These are phyloP conservation scores for Fusarium lyarnte DNA, from an alignment of 2,329 filamentous ascomycete species.

Conservation along the genomic window DNA sequence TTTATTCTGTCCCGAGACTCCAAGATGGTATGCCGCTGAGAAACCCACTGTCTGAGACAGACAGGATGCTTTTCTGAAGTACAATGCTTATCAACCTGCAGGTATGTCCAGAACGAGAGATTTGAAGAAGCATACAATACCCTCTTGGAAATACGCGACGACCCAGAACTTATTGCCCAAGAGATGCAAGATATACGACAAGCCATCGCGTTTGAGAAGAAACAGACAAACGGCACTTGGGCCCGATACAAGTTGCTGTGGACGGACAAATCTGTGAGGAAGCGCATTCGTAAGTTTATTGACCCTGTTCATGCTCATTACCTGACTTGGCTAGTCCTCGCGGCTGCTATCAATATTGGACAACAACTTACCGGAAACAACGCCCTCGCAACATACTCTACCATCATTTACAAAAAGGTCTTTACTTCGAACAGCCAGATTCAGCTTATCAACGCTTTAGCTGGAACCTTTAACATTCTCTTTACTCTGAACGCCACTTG, in stretches of 20 bases:
- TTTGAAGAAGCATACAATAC: not conserved
- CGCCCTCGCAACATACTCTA: constrained; percentile 75
- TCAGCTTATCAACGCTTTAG: constrained; percentile 76
- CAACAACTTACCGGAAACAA: constrained; percentile 78
- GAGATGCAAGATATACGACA: constrained; percentile 2
- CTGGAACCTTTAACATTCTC: constrained; percentile 75
- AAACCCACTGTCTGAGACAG: constrained; percentile 65
- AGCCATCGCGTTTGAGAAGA: not conserved
- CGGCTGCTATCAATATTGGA: constrained; percentile 72
- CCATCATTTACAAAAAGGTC: constrained; percentile 75
- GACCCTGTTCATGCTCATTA: not conserved
- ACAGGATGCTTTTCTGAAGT: constrained; percentile 59
- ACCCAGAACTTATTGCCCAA: not conserved
- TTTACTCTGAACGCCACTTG: constrained; percentile 79
- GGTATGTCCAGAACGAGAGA: constrained; percentile 53
- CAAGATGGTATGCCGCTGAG: constrained; percentile 71
- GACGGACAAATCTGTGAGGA: constrained; percentile 3
- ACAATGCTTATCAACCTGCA: not conserved
- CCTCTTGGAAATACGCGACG: not conserved
- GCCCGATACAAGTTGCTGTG: not conserved
- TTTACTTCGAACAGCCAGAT: constrained; percentile 67
- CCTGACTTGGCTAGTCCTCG: constrained; percentile 68
- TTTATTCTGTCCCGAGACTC: constrained; percentile 73
- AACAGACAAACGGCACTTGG: not conserved
- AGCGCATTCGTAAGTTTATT: not conserved